Base-by-base conservation (phyloP, 805 yeast species). In the Diddensiella transvaalensis region DNA sequence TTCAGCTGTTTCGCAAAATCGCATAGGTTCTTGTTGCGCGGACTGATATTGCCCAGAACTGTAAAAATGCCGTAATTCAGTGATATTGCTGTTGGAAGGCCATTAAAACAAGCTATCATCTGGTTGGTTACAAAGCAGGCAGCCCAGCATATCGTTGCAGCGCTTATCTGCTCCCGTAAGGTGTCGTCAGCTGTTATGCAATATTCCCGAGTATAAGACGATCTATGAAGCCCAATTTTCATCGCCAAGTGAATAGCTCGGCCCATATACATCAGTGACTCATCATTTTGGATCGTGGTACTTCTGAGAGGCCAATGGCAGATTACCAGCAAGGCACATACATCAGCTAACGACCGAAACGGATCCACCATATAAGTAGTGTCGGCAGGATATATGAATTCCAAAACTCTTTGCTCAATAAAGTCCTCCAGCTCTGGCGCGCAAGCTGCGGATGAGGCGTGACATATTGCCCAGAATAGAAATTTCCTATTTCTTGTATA, bases 381-480 rank as follows among this genome's bases (percentile, higher is more conserved):
- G 13, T 40, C 49, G 13, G 17, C n/a, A n/a, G 21, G 39, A 37
- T n/a, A 48, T 19, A 3, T 22, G 51, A 26, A 19, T 13, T 21
- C 22, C 39, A 13, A 37, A 17, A 32, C 45, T 29, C 8, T n/a
- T 29, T 26, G 11, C n/a, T 18, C 19, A 22, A 49, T 37, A 10
- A 22, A 11, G 10, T 22, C 39, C 2, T 41, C n/a, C 13, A 40
- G 30, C 30, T 49, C 47, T 13, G 52, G 52, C 3, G 37, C 38
- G 2, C n/a, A 30, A 4, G 22, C 8, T 3, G 50, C 35, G 13
- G 45, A 13, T 8, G 47, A 24, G 10, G 47, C 45, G 6, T 39
- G 15, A 23, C 47, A 43, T 10, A 50, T 42, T 13, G 53, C 50
- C 53, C 53, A 50, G 22, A 47, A 43, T 11, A 47, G 23, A 2